A percentile compares a stretch with the other conserved stretches of the same genome.
Evolutionary conservation across 495 filamentous ascomycete species (phyloP).

Genomic region (Penicillium arizonense): DNA sequence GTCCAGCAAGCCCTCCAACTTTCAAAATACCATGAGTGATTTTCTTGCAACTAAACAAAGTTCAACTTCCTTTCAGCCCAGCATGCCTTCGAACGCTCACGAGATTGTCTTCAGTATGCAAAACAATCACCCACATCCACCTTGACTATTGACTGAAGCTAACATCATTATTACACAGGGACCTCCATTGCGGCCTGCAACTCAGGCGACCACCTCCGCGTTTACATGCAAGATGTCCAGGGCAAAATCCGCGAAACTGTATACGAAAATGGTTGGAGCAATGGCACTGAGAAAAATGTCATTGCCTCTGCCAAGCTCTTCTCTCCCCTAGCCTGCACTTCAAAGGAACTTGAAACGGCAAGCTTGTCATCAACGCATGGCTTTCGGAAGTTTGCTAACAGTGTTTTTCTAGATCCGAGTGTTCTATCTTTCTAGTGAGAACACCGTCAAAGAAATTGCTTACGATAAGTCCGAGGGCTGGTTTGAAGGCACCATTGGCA

Average conservation of each 20-base stretch:
- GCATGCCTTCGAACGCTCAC: neutral
- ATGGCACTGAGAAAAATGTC: slow-evolving; percentile 11
- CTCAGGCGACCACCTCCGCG: slow-evolving; percentile 7
- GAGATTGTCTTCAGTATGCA: neutral
- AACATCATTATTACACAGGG: neutral
- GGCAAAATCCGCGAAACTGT: slow-evolving; percentile 10
- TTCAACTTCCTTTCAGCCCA: neutral
- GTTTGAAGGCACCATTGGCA: slow-evolving; percentile 9
- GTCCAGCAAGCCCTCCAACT: neutral
- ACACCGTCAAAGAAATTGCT: slow-evolving; percentile 3
- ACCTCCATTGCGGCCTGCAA: slow-evolving; percentile 15
- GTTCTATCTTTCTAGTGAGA: slow-evolving; percentile 7
- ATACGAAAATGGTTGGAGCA: slow-evolving; percentile 10
- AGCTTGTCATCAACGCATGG: neutral
- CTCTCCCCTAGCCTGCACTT: slow-evolving; percentile 10
- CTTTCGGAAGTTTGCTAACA: neutral
- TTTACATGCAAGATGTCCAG: slow-evolving; percentile 16
- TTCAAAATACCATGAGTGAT: neutral
- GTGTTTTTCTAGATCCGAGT: slow-evolving; percentile 6
- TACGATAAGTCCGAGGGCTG: slow-evolving; percentile 12
- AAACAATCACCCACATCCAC: neutral
- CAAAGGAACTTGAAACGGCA: slow-evolving; percentile 5
- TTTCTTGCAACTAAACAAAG: neutral
- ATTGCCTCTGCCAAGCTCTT: slow-evolving; percentile 9
- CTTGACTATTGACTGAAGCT: neutral